Percentiles rank a stretch among this genome's conserved stretches.
Conservation (phyloP, 495 filamentous ascomycete genomes). For the Xanthoparmelia taractica region DNA sequence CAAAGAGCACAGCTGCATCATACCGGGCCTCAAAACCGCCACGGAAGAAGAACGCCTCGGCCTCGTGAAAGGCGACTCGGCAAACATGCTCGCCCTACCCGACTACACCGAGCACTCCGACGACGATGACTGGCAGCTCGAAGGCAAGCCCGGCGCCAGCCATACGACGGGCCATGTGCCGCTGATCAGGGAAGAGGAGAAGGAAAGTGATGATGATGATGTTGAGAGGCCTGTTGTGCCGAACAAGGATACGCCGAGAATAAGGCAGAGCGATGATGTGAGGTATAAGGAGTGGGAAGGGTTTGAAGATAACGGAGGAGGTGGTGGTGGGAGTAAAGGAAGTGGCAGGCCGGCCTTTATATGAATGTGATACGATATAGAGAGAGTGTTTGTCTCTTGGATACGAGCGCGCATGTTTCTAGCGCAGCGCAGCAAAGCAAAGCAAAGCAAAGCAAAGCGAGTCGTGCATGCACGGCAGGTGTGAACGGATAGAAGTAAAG, state of each 20-base stretch:
- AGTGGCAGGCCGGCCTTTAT: constrained; percentile 17
- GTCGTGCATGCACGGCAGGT: too few species aligned
- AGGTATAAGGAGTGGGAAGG: constrained; percentile 5
- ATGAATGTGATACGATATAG: background rate
- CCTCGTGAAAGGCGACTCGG: constrained; percentile 66
- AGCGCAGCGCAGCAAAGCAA: background rate
- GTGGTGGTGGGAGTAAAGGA: constrained; percentile 7
- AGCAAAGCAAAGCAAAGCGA: too few species aligned
- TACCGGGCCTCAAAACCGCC: constrained; percentile 38
- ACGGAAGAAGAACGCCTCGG: constrained; percentile 89
- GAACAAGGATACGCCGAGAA: background rate
- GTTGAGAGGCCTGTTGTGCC: background rate
- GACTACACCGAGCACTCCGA: constrained; percentile 14
- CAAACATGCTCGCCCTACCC: constrained; percentile 3
- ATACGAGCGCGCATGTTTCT: background rate
- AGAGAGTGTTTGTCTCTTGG: background rate
- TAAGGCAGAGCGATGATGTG: background rate
- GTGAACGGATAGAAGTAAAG: too few species aligned
- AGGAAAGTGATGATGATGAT: constrained; percentile 5
- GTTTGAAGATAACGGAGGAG: background rate
- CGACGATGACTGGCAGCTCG: constrained; percentile 12
- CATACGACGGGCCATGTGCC: background rate
- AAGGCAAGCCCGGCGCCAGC: constrained; percentile 9
- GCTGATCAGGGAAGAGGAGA: constrained; percentile 16
- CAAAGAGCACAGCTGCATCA: constrained; percentile 9